These are phyloP conservation scores for Zelonia costaricensis DNA, from an alignment of 208 protist species.

Conservation along the genomic window DNA sequence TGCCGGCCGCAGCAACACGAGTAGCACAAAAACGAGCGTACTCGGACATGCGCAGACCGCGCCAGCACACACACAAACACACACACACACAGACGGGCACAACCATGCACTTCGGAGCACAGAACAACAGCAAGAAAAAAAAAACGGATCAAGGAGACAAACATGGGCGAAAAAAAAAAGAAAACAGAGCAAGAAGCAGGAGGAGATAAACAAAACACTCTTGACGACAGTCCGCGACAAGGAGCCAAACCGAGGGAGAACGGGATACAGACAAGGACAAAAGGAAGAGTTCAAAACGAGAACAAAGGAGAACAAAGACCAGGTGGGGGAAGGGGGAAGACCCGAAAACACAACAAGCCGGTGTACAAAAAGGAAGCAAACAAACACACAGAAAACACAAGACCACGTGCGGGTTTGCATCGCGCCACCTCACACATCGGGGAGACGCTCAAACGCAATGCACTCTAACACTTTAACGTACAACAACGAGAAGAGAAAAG, in stretches of 20 bases:
- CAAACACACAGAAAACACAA: not conserved
- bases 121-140: not conserved
- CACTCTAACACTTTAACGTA: not conserved
- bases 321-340: not conserved
- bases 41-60: no score
- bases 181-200: not conserved
- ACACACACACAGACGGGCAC: not conserved
- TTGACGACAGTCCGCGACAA: not conserved
- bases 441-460: not conserved
- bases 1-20: no score
- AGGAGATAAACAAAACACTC: not conserved
- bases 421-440: not conserved
- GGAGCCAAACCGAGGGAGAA: no score
- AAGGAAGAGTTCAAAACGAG: constrained; percentile 4
- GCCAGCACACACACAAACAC: not conserved
- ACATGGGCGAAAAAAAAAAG: not conserved
- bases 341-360: not conserved
- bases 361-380: no score
- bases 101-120: no score
- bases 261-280: not conserved
- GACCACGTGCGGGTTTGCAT: not conserved
- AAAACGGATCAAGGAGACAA: not conserved
- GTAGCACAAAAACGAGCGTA: no score
- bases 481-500: not conserved
- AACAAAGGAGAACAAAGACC: constrained; percentile 11